Evolutionary conservation across 257 asterid genomes (phyloP).

Genomic region (Solanum chiquidenum): DNA sequence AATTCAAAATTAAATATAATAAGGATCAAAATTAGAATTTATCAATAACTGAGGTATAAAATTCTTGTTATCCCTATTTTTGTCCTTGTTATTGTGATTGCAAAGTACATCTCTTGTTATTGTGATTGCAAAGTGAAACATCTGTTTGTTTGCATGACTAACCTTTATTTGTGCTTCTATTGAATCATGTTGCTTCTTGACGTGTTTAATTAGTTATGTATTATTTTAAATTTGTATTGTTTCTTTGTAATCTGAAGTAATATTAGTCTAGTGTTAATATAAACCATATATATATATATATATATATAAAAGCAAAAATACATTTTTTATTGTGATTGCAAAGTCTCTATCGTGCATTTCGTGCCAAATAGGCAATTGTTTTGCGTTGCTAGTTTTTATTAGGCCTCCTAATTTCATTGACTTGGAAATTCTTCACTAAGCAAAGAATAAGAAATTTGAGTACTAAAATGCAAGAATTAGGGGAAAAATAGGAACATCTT

Average conservation of each 20-base stretch:
- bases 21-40: no score
- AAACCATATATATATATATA: no score
- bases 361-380: no score
- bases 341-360: no score
- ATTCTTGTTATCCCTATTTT: neutral
- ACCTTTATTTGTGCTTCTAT: no score
- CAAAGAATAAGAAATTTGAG: neutral
- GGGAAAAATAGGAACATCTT: neutral
- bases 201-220: neutral
- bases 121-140: neutral
- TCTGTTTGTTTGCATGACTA: neutral
- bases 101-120: no score
- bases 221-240: no score
- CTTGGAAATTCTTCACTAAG: neutral
- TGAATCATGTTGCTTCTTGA: neutral
- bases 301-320: no score
- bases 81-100: neutral
- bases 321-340: neutral
- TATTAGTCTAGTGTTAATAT: no score
- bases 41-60: neutral
- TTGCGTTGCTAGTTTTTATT: neutral
- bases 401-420: neutral
- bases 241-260: no score
- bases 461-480: neutral
- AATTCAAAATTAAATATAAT: no score